Percentiles rank a stretch among this genome's conserved stretches.
Conservation (phyloP, 257 asterid genomes). For the Primulina eburnea region DNA sequence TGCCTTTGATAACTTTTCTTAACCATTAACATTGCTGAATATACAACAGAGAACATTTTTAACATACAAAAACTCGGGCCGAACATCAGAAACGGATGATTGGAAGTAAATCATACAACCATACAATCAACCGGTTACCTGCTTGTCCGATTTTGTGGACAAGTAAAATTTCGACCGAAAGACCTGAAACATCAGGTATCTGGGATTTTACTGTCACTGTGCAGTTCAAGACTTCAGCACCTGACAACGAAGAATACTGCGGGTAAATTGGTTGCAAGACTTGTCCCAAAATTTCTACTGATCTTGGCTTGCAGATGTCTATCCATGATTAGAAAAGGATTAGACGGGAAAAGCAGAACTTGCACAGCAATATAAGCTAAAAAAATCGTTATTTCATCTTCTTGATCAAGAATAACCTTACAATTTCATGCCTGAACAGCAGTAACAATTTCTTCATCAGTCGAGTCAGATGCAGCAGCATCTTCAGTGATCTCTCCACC, state of each 20-base stretch:
- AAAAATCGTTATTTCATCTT: conserved; percentile 2
- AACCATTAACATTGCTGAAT: conserved; percentile 15
- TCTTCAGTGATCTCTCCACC: conserved; percentile 39
- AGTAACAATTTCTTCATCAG: conserved; percentile 57
- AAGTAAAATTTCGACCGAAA: conserved; percentile 30
- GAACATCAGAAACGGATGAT: conserved; percentile 21
- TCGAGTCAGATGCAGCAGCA: conserved; percentile 43
- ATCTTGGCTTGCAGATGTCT: conserved; percentile 4
- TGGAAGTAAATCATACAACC: not conserved
- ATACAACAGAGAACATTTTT: conserved; percentile 16
- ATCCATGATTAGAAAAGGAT: conserved; percentile 3
- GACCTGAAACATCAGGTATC: conserved; percentile 23
- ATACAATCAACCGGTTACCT: not conserved
- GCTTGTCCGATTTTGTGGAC: conserved; percentile 2
- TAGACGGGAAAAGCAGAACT: not conserved
- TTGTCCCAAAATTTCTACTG: not conserved
- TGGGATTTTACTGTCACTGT: conserved; percentile 20
- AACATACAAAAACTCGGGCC: conserved; percentile 13
- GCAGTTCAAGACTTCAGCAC: conserved; percentile 15
- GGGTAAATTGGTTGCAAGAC: conserved; percentile 14
- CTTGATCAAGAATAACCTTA: not conserved
- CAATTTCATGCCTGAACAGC: conserved; percentile 56
- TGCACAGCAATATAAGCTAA: conserved; percentile 1
- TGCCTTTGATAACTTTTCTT: conserved; percentile 1
- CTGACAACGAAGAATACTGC: not conserved